Evolutionary conservation across 1,139 yeast species (phyloP), one percentile per base, ranked within the genome.

Genomic region (Candida tunisiensis): DNA sequence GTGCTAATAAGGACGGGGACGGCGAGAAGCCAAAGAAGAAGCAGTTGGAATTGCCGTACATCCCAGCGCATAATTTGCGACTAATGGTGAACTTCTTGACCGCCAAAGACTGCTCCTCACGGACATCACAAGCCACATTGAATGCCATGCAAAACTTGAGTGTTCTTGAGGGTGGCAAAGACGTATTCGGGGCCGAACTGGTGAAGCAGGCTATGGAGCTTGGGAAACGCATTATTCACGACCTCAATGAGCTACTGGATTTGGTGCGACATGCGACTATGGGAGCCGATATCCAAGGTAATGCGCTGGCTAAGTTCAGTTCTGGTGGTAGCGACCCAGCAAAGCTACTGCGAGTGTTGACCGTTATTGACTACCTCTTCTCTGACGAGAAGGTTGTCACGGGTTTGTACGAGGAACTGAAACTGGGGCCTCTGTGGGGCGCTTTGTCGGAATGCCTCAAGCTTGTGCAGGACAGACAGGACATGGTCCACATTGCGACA

Each of bases 301-400:
- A 65, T 28, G 51, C 65, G 2, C 60, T 83, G 37, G 57, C 69
- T 11, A 69, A 69, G 39, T 82, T 85, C 43, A 77, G 91, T 10
- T 71, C 85, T 0, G 70, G 85, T 23, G 27, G 15, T 18, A 78
- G 94, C 0, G 83, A 78, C 34, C 96, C 85, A 48, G 82, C 95
- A 7, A 83, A 83, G 42, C 54, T 88, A 13, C 57, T 88, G 32
- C 62, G 94, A 29, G 74, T 83, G 5, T 59, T 85, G 39, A 85
- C 96, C 1, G 94, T 95, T 0, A 62, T 85, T 35, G 95, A 85
- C 43, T 83, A 77, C 42, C 62, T 85, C 50, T 77, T 70, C 26
- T 28, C 33, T 28, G 29, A 31, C 17, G 31, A 35, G 25, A 25
- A 35, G 25, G 28, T 19, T 10, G 32, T 44, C 25, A 38, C 37